Percentiles rank a stretch among this genome's conserved stretches.
Conservation (phyloP, 2,329 filamentous ascomycete genomes). For the Pseudogymnoascus sp. region DNA sequence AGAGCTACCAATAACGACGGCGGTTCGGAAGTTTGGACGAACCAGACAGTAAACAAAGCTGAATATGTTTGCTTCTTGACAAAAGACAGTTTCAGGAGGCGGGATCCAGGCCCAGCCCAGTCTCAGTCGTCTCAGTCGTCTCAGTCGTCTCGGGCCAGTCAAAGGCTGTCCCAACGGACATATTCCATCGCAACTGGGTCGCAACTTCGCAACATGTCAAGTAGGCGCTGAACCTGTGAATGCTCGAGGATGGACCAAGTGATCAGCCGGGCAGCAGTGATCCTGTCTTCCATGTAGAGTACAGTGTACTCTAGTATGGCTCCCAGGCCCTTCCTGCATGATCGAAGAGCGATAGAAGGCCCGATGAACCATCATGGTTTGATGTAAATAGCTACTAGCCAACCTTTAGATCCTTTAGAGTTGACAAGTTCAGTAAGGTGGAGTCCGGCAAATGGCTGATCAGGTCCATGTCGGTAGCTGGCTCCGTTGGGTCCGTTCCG, state of each 20-base stretch:
- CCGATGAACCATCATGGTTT: background rate
- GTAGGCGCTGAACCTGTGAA: background rate
- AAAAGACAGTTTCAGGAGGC: background rate
- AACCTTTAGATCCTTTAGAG: background rate
- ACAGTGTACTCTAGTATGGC: background rate
- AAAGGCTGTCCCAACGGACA: background rate
- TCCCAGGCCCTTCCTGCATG: background rate
- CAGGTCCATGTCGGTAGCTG: background rate
- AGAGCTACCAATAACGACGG: background rate
- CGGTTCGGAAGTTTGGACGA: background rate
- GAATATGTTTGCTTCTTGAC: background rate
- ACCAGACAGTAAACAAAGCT: background rate
- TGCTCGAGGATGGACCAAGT: background rate
- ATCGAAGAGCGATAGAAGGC: background rate
- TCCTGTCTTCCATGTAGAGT: background rate
- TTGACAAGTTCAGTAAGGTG: slow-evolving; percentile 7
- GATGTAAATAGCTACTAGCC: slow-evolving; percentile 3
- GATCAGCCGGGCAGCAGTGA: background rate
- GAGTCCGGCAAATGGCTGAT: slow-evolving; percentile 7
- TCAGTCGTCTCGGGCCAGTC: too few relatives aligned
- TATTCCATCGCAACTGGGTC: background rate
- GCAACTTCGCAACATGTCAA: background rate
- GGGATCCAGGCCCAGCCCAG: background rate
- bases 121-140: too few relatives aligned
- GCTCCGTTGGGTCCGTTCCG: background rate